Evolutionary conservation across 2,329 filamentous ascomycete genomes (phyloP).

Genomic region (Balansia obtecta): DNA sequence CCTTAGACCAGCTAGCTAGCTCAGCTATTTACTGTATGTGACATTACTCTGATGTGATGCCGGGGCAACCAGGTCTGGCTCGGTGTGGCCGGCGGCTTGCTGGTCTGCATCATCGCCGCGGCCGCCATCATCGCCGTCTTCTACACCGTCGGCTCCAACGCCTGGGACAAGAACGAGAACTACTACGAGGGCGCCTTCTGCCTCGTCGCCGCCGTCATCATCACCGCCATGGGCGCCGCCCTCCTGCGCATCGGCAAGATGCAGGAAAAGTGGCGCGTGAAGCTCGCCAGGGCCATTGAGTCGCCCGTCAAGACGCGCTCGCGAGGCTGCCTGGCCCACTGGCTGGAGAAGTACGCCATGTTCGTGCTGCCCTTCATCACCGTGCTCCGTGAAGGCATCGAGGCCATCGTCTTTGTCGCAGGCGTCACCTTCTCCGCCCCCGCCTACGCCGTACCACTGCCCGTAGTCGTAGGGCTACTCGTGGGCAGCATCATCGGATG

Average conservation of each 20-base stretch:
- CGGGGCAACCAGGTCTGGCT: slow-evolving; percentile 37
- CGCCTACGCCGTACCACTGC: slow-evolving; percentile 63
- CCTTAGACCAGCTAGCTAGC: neutral
- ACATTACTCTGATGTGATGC: no score
- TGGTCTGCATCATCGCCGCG: slow-evolving; percentile 54
- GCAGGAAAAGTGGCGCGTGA: slow-evolving; percentile 77
- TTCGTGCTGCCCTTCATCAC: slow-evolving; percentile 80
- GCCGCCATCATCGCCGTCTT: slow-evolving; percentile 60
- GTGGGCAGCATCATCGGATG: slow-evolving; percentile 59
- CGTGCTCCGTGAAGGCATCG: slow-evolving; percentile 74
- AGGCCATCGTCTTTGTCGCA: slow-evolving; percentile 76
- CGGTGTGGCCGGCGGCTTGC: slow-evolving; percentile 48
- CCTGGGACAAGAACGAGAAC: slow-evolving; percentile 56
- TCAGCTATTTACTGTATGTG: neutral
- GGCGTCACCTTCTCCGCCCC: slow-evolving; percentile 70
- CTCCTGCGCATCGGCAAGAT: slow-evolving; percentile 72
- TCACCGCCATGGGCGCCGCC: slow-evolving; percentile 68
- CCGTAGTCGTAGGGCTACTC: slow-evolving; percentile 58
- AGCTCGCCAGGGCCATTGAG: slow-evolving; percentile 61
- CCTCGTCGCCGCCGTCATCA: slow-evolving; percentile 65
- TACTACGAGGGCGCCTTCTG: slow-evolving; percentile 74
- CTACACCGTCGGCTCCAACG: slow-evolving; percentile 52
- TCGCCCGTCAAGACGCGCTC: slow-evolving; percentile 32
- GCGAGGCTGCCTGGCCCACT: slow-evolving; percentile 42
- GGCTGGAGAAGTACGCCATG: slow-evolving; percentile 70